Percentiles rank a stretch among this genome's conserved stretches.
Evolutionary conservation across 2,329 filamentous ascomycete species (phyloP).

Genomic region (Neonectria punicea): DNA sequence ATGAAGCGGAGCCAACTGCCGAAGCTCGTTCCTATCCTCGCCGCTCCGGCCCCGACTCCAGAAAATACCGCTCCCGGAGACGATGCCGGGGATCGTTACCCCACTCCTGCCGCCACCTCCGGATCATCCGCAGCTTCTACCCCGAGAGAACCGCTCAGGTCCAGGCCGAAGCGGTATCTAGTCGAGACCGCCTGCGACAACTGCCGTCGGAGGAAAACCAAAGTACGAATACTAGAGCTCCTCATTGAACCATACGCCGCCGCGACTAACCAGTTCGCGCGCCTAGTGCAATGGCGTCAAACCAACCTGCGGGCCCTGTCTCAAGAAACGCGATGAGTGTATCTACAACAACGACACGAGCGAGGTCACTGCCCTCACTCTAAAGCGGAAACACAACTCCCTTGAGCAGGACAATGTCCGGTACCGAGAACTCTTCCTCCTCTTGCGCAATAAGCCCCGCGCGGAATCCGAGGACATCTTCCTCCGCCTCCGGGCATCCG

Average conservation of each 20-base stretch:
- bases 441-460: neutral
- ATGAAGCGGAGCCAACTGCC: neutral
- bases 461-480: neutral
- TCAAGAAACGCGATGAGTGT: neutral
- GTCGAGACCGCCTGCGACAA: neutral
- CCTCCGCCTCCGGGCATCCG: neutral
- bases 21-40: neutral
- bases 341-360: neutral
- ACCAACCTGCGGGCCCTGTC: neutral
- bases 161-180: neutral
- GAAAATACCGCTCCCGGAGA: neutral
- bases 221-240: neutral
- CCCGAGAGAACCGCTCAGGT: neutral
- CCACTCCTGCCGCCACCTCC: neutral
- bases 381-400: neutral
- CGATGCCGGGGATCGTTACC: neutral
- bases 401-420: neutral
- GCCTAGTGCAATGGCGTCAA: neutral
- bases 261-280: neutral
- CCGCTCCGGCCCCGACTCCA: neutral
- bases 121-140: neutral
- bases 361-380: neutral
- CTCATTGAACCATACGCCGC: neutral
- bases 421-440: neutral
- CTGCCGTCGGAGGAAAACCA: constrained; percentile 1